phyloP scores from a whole-genome alignment of 192 early-diverging fungal genomes.

The Dimargaris cristalligena region DNA sequence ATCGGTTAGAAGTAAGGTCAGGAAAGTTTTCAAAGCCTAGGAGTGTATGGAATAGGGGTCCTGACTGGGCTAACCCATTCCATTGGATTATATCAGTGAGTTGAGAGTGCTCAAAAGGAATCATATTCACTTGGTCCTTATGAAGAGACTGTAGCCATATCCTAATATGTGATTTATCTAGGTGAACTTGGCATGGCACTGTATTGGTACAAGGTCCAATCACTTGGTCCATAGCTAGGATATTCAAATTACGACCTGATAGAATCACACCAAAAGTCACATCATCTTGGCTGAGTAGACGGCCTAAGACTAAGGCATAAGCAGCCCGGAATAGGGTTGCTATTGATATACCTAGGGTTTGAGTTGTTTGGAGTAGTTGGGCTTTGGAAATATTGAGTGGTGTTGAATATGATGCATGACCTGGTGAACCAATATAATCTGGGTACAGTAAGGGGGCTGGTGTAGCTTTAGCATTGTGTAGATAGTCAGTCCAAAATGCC shows the following conservation, averaged over 20 bases:
- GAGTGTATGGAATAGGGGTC: not conserved
- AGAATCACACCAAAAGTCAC: not conserved
- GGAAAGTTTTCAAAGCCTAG: conserved; percentile 7
- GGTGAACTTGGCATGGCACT: not conserved
- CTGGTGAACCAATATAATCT: not conserved
- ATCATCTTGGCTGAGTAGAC: not conserved
- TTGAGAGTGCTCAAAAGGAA: not conserved
- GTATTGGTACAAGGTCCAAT: conserved; percentile 1
- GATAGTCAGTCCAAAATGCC: not conserved
- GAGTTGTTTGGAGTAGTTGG: not conserved
- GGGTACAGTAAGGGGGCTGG: not conserved
- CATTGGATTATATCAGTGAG: not conserved
- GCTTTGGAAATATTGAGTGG: too few species aligned
- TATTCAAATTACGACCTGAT: not conserved
- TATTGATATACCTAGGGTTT: not conserved
- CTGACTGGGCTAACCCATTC: too few species aligned
- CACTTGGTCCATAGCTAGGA: not conserved
- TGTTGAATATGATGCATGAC: not conserved
- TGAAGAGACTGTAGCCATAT: not conserved
- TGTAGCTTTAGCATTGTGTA: not conserved
- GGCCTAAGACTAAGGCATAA: not conserved
- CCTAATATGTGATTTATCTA: not conserved
- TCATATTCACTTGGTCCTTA: not conserved
- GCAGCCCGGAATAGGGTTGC: not conserved
- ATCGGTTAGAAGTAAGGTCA: not conserved